phyloP scores from a whole-genome alignment of 1,284 basidiomycete genomes.

The Porphyrellus sp. region DNA sequence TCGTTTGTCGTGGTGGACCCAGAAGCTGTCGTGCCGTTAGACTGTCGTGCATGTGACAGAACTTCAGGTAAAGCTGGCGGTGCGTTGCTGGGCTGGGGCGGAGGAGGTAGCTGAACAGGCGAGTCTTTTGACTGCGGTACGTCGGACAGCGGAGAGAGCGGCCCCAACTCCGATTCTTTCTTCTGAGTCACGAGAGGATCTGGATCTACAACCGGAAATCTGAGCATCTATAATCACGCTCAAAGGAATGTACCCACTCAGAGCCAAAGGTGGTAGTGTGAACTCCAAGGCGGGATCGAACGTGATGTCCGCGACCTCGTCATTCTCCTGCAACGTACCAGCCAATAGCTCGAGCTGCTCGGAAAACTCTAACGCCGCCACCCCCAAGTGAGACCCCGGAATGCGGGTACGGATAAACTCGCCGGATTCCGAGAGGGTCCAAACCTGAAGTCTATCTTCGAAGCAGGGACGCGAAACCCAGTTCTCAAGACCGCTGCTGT shows the following conservation, averaged over 20 bases:
- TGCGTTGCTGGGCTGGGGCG: background rate
- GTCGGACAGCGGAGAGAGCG: slow-evolving; percentile 1
- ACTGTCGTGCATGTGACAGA: slow-evolving; percentile 4
- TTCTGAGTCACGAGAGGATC: slow-evolving; percentile 16
- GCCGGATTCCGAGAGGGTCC: slow-evolving; percentile 42
- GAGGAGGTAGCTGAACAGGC: background rate
- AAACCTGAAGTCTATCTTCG: slow-evolving; percentile 63
- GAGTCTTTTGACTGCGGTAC: slow-evolving; percentile 5
- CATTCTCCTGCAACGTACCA: slow-evolving; percentile 32
- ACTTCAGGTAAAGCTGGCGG: background rate
- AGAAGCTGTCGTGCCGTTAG: slow-evolving; percentile 4
- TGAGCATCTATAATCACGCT: slow-evolving; percentile 11
- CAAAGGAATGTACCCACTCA: slow-evolving; percentile 16
- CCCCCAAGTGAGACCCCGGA: slow-evolving; percentile 51
- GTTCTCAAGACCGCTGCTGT: slow-evolving; percentile 55
- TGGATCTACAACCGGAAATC: slow-evolving; percentile 19
- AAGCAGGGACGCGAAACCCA: slow-evolving; percentile 74
- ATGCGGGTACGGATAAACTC: slow-evolving; percentile 42
- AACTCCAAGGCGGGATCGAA: slow-evolving; percentile 21
- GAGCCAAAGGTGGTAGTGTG: slow-evolving; percentile 14
- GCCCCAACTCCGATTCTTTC: slow-evolving; percentile 3
- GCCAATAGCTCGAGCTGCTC: slow-evolving; percentile 60
- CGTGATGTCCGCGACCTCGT: slow-evolving; percentile 9
- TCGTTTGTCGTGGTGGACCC: slow-evolving; percentile 16
- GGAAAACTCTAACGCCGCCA: slow-evolving; percentile 71